Base-by-base conservation (phyloP, 371 early-diverging fungal genomes). In the Pancytospora philotis region DNA sequence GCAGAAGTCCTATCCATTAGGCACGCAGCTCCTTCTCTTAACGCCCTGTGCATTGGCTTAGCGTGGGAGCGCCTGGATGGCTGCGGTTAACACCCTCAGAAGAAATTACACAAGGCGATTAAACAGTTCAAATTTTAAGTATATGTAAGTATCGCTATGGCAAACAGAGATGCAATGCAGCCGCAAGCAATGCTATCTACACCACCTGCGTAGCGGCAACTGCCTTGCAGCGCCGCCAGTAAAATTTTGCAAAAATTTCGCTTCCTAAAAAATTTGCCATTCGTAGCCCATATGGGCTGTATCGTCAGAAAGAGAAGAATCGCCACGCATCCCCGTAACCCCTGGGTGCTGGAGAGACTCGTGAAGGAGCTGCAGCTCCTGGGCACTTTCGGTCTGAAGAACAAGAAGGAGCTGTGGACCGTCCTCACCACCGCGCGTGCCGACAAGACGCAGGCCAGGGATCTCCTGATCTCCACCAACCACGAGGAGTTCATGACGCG, bases 361-460 rank as follows among this genome's bases (percentile, higher is more conserved):
- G 91, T 96, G 82, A 89, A 89, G 81, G 98, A 97, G 85, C 85
- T 95, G 81, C 91, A 93, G 87, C 86, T 95, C 74, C 86, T 89
- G 78, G 98, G 98, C 73, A 90, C 90, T 79, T 96, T 89, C 85
- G 97, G 97, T 83, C 89, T 98, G 79, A 87, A 90, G 81, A 93
- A 93, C 91, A 98, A 98, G 90, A 89, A 88, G 79, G 96, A 98
- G 85, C 91, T 96, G 84, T 94, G 93, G 90, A 88, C 93, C 79
- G 88, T 93, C 67, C 89, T 91, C 67, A 88, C 87, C 82, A 90
- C 91, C 68, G 87, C 93, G 75, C 91, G 93, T 85, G 90, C 93
- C 86, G 92, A 96, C 80, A 95, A 96, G 85, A 91, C 91, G 88
- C 91, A 95, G 79, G 97, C 97, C 79, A 92, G 94, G 90, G 93